Evolutionary conservation across 176 grass and related monocot genomes (phyloP), one percentile per base, ranked within the genome.

Genomic region (Avena sativa): DNA sequence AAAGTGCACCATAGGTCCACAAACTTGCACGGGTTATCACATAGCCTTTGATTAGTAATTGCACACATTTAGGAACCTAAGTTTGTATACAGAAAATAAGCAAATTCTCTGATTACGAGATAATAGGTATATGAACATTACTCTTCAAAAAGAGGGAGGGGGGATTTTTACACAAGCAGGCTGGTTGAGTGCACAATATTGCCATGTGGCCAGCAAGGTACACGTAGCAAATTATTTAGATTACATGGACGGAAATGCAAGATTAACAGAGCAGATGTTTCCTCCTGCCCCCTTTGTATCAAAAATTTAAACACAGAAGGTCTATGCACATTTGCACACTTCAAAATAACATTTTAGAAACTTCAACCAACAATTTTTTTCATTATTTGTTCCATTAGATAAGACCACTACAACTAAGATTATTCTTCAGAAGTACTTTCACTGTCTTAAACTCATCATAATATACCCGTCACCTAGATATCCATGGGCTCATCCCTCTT

Each of bases 1-100:
- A 23, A 34, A 63, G 15, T 61, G 67, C 57, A 85, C 21, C 47
- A 74, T 25, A 78, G 12, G 32, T 16, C 8, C 12, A 65, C 12
- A 88, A 69, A 61, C 8, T 78, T 88, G 20, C 34, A 67, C 8
- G 7, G 26, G 10, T 64, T 19, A 57, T 55, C 71, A 76, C 19
- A 49, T 6, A 25, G 12, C 12, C 36, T 7, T 19, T 51, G 13
- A 25, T 65, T 74, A 15, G n/a, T 19, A 78, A 79, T n/a, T 63
- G 19, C 12, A 0, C 1, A 74, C 16, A 81, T 83, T 47, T 60
- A 60, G 12, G 25, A 9, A 34, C 14, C 59, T 65, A 65, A 59
- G 46, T 11, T 20, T 46, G 17, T 74, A 12, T 40, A 75, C 32
- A 28, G 48, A 14, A 34, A 12, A 44, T 21, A 62, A 85, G 5